Evolutionary conservation across 1,284 basidiomycete species (phyloP).

Genomic region (Coniferiporia weirii): DNA sequence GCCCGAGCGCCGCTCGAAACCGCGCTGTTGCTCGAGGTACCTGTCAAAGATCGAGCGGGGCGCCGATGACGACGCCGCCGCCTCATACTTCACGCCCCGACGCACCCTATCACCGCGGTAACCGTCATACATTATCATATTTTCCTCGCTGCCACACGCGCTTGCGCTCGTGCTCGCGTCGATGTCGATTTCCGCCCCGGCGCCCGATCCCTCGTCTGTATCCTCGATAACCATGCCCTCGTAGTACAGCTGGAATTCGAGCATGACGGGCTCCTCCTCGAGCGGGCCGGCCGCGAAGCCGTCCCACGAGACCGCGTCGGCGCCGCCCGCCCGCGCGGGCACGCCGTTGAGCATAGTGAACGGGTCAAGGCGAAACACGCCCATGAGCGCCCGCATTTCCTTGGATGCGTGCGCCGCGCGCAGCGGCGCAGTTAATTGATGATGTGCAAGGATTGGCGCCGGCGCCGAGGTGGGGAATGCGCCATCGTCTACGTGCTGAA

Average conservation of each 20-base stretch:
- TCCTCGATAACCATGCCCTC: constrained; percentile 7
- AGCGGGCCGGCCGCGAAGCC: constrained; percentile 39
- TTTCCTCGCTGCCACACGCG: background rate
- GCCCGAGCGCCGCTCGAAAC: background rate
- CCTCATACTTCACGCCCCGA: background rate
- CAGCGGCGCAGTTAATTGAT: constrained; percentile 38
- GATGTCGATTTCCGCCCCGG: background rate
- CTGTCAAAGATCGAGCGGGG: constrained; percentile 1
- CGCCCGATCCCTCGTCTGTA: background rate
- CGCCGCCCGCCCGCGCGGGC: constrained; percentile 25
- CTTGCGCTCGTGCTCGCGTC: background rate
- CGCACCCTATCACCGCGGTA: background rate
- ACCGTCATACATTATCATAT: background rate
- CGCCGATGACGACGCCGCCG: background rate
- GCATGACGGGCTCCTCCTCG: constrained; percentile 50
- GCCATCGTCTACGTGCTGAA: background rate
- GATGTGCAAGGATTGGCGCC: too few species aligned
- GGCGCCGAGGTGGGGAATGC: too few species aligned
- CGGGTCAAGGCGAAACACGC: constrained; percentile 67
- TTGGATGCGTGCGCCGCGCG: constrained; percentile 64
- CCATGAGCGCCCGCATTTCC: constrained; percentile 69
- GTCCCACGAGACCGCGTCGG: constrained; percentile 19
- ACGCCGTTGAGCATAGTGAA: constrained; percentile 61
- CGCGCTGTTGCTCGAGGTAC: background rate
- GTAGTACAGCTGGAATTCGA: constrained; percentile 52